Conservation (phyloP, 2,329 filamentous ascomycete species). For the Arthrobotrys pseudoclavata region DNA sequence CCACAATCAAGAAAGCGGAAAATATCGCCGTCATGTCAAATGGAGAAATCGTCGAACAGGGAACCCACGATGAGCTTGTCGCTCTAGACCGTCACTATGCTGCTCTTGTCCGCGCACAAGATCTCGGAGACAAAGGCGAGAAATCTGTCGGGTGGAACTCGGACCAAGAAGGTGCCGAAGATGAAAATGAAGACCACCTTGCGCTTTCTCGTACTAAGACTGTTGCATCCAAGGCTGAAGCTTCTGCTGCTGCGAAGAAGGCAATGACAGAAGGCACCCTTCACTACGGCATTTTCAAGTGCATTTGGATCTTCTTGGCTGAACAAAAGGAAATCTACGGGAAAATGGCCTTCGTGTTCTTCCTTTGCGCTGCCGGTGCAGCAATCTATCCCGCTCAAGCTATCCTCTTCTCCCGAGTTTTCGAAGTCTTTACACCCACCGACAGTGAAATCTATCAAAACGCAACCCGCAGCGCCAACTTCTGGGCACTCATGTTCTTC, state of each 20-base stretch:
- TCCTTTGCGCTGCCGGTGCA: conserved; percentile 67
- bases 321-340: conserved; percentile 71
- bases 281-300: conserved; percentile 68
- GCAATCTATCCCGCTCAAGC: conserved; percentile 70
- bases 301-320: conserved; percentile 72
- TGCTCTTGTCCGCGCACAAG: conserved; percentile 75
- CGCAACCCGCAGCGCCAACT: conserved; percentile 67
- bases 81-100: conserved; percentile 75
- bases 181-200: conserved; percentile 52
- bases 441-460: conserved; percentile 64
- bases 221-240: conserved; percentile 48
- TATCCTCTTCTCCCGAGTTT: conserved; percentile 72
- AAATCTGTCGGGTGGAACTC: conserved; percentile 39
- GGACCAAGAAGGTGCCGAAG: conserved; percentile 54
- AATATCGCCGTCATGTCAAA: conserved; percentile 81
- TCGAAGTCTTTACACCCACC: conserved; percentile 69
- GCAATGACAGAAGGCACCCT: conserved; percentile 61
- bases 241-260: conserved; percentile 45
- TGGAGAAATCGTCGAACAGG: conserved; percentile 79
- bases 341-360: conserved; percentile 70
- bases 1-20: conserved; percentile 82
- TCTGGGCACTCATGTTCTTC: conserved; percentile 78
- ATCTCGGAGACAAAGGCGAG: conserved; percentile 68
- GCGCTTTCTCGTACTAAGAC: conserved; percentile 47
- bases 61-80: conserved; percentile 80